These are phyloP conservation scores for Sporisorium reilianum DNA, from an alignment of 1,284 basidiomycete species.

Conservation along the genomic window DNA sequence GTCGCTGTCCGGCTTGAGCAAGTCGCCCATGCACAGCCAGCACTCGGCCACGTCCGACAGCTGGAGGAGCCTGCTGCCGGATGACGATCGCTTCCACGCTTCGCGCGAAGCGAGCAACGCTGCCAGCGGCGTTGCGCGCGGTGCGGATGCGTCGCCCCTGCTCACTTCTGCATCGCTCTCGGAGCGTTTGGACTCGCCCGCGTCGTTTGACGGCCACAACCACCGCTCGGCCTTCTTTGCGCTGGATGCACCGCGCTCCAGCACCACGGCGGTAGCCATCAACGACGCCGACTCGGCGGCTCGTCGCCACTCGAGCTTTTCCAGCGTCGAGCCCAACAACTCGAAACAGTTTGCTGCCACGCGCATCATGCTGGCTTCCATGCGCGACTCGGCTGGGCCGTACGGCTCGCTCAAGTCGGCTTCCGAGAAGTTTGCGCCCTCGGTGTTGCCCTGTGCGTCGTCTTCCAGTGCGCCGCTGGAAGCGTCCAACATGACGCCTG, in stretches of 20 bases:
- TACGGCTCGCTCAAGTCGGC: slow-evolving; percentile 12
- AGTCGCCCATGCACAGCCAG: slow-evolving; percentile 13
- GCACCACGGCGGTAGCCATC: background rate
- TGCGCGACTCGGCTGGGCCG: slow-evolving; percentile 11
- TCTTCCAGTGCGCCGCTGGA: slow-evolving; percentile 19
- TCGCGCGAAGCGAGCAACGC: slow-evolving; percentile 13
- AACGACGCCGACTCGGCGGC: slow-evolving; percentile 20
- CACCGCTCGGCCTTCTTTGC: slow-evolving; percentile 41
- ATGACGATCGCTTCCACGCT: slow-evolving; percentile 42
- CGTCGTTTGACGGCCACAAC: slow-evolving; percentile 24
- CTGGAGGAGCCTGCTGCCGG: slow-evolving; percentile 50
- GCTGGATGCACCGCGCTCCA: slow-evolving; percentile 15
- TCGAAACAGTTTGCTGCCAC: slow-evolving; percentile 29
- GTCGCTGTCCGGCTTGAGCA: slow-evolving; percentile 33
- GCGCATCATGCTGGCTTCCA: slow-evolving; percentile 25
- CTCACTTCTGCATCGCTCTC: slow-evolving; percentile 35
- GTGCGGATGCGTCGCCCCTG: slow-evolving; percentile 15
- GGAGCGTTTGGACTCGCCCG: slow-evolving; percentile 36
- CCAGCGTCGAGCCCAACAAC: slow-evolving; percentile 39
- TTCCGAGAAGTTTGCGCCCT: slow-evolving; percentile 6
- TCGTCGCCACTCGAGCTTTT: slow-evolving; percentile 52
- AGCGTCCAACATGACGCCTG: slow-evolving; percentile 30
- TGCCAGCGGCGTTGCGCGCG: background rate
- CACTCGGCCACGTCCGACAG: slow-evolving; percentile 29
- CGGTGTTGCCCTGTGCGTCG: background rate